Percentiles rank a stretch among this genome's conserved stretches.
Conservation (phyloP, 257 asterid species). For the Scutellaria barbata region DNA sequence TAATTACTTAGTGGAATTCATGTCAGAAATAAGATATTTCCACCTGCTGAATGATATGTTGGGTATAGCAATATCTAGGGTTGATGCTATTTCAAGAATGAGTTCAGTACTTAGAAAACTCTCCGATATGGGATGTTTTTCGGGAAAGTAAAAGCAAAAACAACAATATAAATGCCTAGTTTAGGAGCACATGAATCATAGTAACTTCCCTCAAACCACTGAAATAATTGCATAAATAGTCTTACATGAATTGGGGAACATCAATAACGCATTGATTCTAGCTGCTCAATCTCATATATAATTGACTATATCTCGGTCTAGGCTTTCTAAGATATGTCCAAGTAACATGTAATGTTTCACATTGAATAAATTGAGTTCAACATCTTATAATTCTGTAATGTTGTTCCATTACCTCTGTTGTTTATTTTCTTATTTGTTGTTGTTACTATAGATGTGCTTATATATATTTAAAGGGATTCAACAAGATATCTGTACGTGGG, state of each 20-base stretch:
- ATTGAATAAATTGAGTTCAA: neutral
- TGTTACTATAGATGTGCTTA: neutral
- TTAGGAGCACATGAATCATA: conserved; percentile 12
- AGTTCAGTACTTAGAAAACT: too few relatives aligned
- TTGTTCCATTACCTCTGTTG: neutral
- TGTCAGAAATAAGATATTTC: too few relatives aligned
- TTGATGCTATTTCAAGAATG: too few relatives aligned
- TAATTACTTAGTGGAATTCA: too few relatives aligned
- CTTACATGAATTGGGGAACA: neutral
- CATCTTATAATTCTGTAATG: neutral
- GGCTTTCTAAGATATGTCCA: conserved; percentile 14
- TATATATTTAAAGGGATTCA: neutral
- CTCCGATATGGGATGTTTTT: neutral
- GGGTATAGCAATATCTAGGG: too few relatives aligned
- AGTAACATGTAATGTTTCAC: conserved; percentile 8
- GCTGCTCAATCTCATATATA: neutral
- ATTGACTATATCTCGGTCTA: neutral
- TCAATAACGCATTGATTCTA: conserved; percentile 3
- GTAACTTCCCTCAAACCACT: conserved; percentile 3
- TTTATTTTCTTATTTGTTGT: neutral
- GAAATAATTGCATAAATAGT: neutral
- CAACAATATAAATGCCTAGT: neutral
- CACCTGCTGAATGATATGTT: too few relatives aligned
- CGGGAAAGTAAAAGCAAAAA: neutral
- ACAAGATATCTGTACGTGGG: neutral